Percentiles rank a stretch among this genome's conserved stretches.
These are phyloP conservation scores for Pelargonium cotyledonis DNA, from an alignment of 441 rosid genomes.

Conservation along the genomic window DNA sequence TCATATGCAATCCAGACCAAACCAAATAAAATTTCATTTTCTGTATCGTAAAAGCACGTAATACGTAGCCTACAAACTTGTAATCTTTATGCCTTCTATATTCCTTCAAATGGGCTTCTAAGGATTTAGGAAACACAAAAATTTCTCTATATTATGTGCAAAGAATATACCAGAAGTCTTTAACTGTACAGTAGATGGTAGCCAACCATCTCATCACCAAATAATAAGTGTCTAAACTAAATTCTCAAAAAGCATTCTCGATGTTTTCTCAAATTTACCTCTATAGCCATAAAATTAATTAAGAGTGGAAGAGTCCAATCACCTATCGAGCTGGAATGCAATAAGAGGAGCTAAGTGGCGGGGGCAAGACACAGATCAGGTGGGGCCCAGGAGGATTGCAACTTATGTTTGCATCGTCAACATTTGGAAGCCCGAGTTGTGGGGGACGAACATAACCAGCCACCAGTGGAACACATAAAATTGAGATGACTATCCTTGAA, in stretches of 20 bases:
- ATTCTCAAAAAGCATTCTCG: neutral
- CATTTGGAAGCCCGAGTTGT: conserved; percentile 61
- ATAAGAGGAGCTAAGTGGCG: conserved; percentile 74
- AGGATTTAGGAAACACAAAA: too few species aligned
- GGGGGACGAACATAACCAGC: conserved; percentile 96
- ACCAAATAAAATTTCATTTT: too few species aligned
- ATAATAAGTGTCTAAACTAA: neutral
- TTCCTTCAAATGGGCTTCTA: too few species aligned
- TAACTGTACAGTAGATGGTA: too few species aligned
- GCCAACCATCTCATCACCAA: too few species aligned
- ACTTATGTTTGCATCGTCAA: conserved; percentile 64
- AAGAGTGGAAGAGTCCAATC: neutral
- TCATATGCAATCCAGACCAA: too few species aligned
- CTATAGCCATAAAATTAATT: neutral
- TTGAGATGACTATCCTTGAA: conserved; percentile 73
- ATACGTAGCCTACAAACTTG: too few species aligned
- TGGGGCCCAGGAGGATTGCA: conserved; percentile 90
- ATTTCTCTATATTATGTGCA: too few species aligned
- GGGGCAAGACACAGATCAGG: conserved; percentile 86
- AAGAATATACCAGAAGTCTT: too few species aligned
- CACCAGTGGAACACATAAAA: conserved; percentile 73
- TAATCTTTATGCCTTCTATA: too few species aligned
- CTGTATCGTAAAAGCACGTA: too few species aligned
- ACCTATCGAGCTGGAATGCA: conserved; percentile 48
- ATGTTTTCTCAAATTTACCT: neutral